phyloP scores from a whole-genome alignment of 352 stramenopile genomes.

The Salisapilia sapeloensis region DNA sequence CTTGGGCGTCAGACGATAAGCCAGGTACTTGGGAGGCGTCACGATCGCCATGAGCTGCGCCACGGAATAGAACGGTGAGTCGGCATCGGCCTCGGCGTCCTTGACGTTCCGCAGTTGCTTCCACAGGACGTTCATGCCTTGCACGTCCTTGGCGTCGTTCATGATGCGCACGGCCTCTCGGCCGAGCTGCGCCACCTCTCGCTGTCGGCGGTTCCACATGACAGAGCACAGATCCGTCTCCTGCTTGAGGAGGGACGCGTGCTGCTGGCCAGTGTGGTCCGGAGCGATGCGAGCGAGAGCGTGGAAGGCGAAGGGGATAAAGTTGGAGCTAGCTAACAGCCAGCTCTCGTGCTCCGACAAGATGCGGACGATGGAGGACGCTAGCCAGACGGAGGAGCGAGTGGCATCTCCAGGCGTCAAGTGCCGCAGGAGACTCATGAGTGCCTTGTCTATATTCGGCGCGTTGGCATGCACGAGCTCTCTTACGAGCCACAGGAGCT shows the following conservation, averaged over 20 bases:
- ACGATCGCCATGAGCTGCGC: constrained; percentile 52
- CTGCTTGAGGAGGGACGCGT: constrained; percentile 52
- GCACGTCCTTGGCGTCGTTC: constrained; percentile 67
- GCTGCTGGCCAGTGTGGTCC: constrained; percentile 28
- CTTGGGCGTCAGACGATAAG: constrained; percentile 64
- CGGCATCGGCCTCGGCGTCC: constrained; percentile 18
- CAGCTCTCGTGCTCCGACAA: constrained; percentile 64
- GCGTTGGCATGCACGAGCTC: constrained; percentile 64
- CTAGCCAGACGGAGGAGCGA: constrained; percentile 58
- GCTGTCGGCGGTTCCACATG: constrained; percentile 49
- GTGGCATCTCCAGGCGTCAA: constrained; percentile 42
- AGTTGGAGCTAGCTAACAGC: constrained; percentile 44
- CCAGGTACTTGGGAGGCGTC: constrained; percentile 59
- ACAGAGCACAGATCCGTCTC: constrained; percentile 64
- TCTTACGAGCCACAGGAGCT: constrained; percentile 64
- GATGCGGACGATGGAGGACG: constrained; percentile 60
- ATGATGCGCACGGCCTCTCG: constrained; percentile 64
- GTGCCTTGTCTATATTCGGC: constrained; percentile 49
- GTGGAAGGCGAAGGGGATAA: constrained; percentile 73
- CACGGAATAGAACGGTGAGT: constrained; percentile 35
- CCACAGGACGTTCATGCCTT: constrained; percentile 66
- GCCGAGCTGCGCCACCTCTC: constrained; percentile 46
- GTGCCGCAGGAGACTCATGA: constrained; percentile 61
- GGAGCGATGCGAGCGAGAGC: constrained; percentile 56
- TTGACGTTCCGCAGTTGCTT: constrained; percentile 58